Conservation (phyloP, 2,329 filamentous ascomycete species). For the Coleophoma cylindrospora region DNA sequence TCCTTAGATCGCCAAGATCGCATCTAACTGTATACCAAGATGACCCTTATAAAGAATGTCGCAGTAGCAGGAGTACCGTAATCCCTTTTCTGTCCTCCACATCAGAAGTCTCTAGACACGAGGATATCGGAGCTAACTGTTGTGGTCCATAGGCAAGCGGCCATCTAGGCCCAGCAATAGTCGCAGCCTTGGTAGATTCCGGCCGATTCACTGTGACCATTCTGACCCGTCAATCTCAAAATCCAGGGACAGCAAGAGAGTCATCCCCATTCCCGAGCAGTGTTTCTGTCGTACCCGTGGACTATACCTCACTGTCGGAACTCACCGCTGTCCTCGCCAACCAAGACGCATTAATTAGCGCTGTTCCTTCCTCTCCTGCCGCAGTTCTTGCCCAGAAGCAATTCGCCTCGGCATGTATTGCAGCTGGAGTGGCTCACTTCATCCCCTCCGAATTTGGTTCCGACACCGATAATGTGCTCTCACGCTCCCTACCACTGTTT, state of each 20-base stretch:
- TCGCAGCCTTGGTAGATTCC: constrained; percentile 1
- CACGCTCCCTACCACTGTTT: constrained; percentile 41
- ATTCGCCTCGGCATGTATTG: constrained; percentile 41
- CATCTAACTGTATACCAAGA: background rate
- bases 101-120: background rate
- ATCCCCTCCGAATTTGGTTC: constrained; percentile 49
- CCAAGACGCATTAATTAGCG: constrained; percentile 50
- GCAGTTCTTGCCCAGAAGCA: constrained; percentile 43
- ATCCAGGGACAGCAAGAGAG: constrained; percentile 24
- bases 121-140: background rate
- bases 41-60: background rate
- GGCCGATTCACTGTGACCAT: constrained; percentile 35
- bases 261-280: constrained; percentile 18
- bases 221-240: constrained; percentile 30
- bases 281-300: constrained; percentile 35
- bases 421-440: constrained; percentile 52
- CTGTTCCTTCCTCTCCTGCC: constrained; percentile 26
- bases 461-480: constrained; percentile 30
- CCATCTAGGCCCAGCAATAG: constrained; percentile 5
- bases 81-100: background rate
- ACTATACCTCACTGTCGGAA: constrained; percentile 34
- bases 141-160: constrained; percentile 3
- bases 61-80: background rate
- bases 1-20: too few species aligned
- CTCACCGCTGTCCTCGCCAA: constrained; percentile 40